Evolutionary conservation across 1,284 basidiomycete species (phyloP), one percentile per base, ranked within the genome.

Genomic region (Porphyrellus sp.): DNA sequence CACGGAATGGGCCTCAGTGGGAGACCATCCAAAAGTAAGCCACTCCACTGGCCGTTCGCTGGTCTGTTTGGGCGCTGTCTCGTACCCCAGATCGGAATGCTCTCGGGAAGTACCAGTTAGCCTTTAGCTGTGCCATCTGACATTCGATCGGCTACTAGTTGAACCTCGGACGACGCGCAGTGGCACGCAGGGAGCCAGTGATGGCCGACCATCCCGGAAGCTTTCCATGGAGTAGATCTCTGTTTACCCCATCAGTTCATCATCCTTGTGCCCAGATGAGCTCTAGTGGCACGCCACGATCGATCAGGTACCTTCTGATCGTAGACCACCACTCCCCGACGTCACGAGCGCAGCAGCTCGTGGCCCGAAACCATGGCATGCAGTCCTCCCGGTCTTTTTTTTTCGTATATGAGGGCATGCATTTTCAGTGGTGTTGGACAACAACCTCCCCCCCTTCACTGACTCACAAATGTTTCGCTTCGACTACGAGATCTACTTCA

Each of bases 401-500:
- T 50, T 40, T 42, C 51, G 53, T 72, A 68, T 69, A 72, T 71
- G 53, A 67, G 63, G 40, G 46, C 64, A 37, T 58, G 38, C 51
- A 46, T 44, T 20, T 44, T 21, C 20, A 37, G 39, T 44, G 44
- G 50, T 34, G 23, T 35, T 33, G 30, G 43, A 45, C 56, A 56
- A 34, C 53, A 54, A 16, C 4, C 23, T 15, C 50, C 40, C 16
- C 50, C 40, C 44, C 23, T 34, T 38, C 45, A 18, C 47, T n/a
- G n/a, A n/a, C n/a, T n/a, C n/a, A n/a, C n/a, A n/a, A 41, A 68
- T 72, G 70, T 50, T 62, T 37, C 3, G 23, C 57, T 70, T 71
- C 52, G 70, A 74, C 53, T 81, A 78, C 67, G 76, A 82, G 63
- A 72, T 89, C 27, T 86, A 80, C 70, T 89, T 87, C 74, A 83